Percentiles rank a stretch among this genome's conserved stretches.
phyloP scores from a whole-genome alignment of 305 asterid genomes.

The Lippia alba region DNA sequence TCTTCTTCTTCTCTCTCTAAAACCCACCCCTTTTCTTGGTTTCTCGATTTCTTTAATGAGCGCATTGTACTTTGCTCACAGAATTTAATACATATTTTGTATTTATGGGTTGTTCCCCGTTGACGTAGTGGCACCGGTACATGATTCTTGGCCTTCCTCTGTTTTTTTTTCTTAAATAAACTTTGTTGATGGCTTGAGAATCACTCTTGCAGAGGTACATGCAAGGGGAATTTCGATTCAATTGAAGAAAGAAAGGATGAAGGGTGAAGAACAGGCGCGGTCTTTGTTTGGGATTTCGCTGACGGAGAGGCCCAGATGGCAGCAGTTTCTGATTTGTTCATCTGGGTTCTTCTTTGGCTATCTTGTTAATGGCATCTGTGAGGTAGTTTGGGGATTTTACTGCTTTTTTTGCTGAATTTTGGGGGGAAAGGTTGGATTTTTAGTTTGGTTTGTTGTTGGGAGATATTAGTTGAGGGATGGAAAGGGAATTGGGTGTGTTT shows the following conservation, averaged over 20 bases:
- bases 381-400: conserved; percentile 37
- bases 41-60: conserved; percentile 17
- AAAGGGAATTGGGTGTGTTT: conserved; percentile 2
- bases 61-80: not conserved
- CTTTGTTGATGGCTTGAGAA: conserved; percentile 13
- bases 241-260: conserved; percentile 44
- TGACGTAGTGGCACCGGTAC: conserved; percentile 56
- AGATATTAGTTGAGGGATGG: not conserved
- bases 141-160: conserved; percentile 31
- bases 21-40: conserved; percentile 17
- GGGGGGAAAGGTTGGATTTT: not conserved
- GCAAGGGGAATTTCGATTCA: conserved; percentile 21
- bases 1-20: conserved; percentile 34
- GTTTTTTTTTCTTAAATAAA: conserved; percentile 34
- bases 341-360: conserved; percentile 84
- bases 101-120: not conserved
- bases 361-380: conserved; percentile 81
- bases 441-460: conserved; percentile 9
- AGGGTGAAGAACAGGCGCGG: conserved; percentile 65
- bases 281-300: conserved; percentile 72
- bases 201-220: conserved; percentile 31
- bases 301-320: conserved; percentile 67
- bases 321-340: conserved; percentile 72
- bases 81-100: not conserved
- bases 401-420: not conserved